These are phyloP conservation scores for Ocimum tenuiflorum DNA, from an alignment of 257 asterid genomes.

Conservation along the genomic window DNA sequence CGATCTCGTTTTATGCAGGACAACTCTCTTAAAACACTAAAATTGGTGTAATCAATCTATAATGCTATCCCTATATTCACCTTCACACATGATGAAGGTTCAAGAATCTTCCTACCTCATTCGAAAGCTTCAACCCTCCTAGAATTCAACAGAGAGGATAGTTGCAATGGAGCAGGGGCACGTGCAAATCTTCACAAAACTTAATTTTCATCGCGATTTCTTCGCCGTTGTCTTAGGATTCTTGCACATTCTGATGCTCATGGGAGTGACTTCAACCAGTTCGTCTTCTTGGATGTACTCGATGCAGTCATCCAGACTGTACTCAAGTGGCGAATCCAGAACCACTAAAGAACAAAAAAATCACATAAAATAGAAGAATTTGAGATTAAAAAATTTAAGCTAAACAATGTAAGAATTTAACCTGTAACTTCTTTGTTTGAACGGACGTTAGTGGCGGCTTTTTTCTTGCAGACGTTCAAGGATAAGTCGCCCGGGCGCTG, in stretches of 20 bases:
- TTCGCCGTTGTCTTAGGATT: constrained; percentile 58
- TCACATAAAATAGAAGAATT: neutral
- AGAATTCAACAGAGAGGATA: neutral
- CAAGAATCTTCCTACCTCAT: constrained; percentile 17
- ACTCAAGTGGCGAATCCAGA: constrained; percentile 75
- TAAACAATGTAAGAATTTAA: constrained; percentile 16
- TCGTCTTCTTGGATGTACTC: constrained; percentile 99
- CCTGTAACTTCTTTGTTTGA: constrained; percentile 91
- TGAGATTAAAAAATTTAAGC: neutral
- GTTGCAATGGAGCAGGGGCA: constrained; percentile 2
- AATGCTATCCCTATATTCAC: constrained; percentile 22
- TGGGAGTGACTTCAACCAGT: constrained; percentile 91
- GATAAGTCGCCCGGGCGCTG: constrained; percentile 96
- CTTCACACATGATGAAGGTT: constrained; percentile 11
- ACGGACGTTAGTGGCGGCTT: constrained; percentile 92
- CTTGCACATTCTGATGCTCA: constrained; percentile 86
- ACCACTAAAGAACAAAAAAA: constrained; percentile 38
- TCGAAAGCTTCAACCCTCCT: neutral
- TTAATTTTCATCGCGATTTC: constrained; percentile 35
- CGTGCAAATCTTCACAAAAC: neutral
- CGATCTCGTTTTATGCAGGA: neutral
- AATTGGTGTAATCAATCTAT: neutral
- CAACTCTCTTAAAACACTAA: neutral
- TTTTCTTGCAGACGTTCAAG: constrained; percentile 90
- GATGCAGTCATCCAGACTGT: constrained; percentile 96